These are phyloP conservation scores for Hanseniaspora vineae DNA, from an alignment of 805 yeast species.

Conservation along the genomic window DNA sequence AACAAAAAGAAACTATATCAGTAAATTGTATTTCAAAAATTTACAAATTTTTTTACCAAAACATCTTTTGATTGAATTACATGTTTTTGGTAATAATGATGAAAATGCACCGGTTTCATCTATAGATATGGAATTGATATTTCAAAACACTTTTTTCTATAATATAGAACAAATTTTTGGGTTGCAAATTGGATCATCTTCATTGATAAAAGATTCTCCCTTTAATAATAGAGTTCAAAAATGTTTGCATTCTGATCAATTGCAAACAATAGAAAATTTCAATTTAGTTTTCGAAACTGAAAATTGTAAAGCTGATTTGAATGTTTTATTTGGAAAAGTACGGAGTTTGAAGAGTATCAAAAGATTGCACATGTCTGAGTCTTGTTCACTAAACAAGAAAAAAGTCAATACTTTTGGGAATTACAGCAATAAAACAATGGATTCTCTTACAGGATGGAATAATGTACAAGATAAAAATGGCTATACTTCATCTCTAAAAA, in stretches of 20 bases:
- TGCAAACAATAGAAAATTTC: not conserved
- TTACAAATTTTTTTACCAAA: not conserved
- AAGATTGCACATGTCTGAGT: too few relatives aligned
- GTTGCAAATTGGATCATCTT: constrained; percentile 2
- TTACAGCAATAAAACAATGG: too few relatives aligned
- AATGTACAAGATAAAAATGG: too few relatives aligned
- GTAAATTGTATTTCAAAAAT: constrained; percentile 16
- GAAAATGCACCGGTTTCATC: not conserved
- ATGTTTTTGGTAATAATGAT: constrained; percentile 11
- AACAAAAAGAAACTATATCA: constrained; percentile 13
- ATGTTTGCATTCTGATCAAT: not conserved
- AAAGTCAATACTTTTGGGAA: too few relatives aligned
- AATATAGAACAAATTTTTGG: constrained; percentile 12
- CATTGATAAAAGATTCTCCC: too few relatives aligned
- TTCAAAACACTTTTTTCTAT: constrained; percentile 14
- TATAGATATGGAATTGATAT: constrained; percentile 14
- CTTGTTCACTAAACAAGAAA: too few relatives aligned
- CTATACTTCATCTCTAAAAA: too few relatives aligned
- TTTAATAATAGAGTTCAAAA: too few relatives aligned
- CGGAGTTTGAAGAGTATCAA: too few relatives aligned
- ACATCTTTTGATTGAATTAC: constrained; percentile 13
- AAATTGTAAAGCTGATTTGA: not conserved
- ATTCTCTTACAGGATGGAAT: too few relatives aligned
- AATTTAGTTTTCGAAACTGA: not conserved
- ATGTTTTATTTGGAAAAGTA: too few relatives aligned